Evolutionary conservation across 202 grass and related monocot species (phyloP), one percentile per base, ranked within the genome.

Genomic region (Schoenoplectus tabernaemontani): DNA sequence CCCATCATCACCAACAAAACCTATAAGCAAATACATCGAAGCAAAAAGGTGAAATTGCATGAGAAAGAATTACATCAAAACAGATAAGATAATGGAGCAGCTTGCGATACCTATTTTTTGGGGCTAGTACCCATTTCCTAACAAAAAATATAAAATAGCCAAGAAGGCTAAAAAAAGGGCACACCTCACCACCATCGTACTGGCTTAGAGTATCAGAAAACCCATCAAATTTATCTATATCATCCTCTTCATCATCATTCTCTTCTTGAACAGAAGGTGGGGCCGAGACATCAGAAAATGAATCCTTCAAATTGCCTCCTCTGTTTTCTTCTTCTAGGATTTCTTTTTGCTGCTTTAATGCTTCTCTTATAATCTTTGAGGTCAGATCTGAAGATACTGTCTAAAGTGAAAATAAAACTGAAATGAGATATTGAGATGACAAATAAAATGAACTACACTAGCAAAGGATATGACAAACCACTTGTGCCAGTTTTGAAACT

Each of bases 321-420:
- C 62, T 80, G 10, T 82, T 36, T 28, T 81, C 71, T 26, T 87
- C 95, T 68, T 76, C 79, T 10, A 84, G 81, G 68, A 84, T 93
- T 83, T 95, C 91, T 59, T 95, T 83, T 82, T 98, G 95, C 73
- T 95, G 95, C 64, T 71, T 90, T 56, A 90, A 82, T 17, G 89
- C 91, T 79, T 97, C 91, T 76, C 85, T 90, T 57, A 97, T 78
- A 47, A 97, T 97, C 59, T 90, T 97, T 59, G 93, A 86, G 78
- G 87, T 97, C 60, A 93, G 78, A 71, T 83, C 83, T 11, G 91
- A 87, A 16, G 82, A 88, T 37, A 88, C 82, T 77, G 75, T 82
- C 86, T 88, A 69, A 22, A 38, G n/a, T 36, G 4, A 11, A 73
- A 53, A 73, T 30, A 24, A 23, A 20, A 32, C 8, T 48, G 57